Base-by-base conservation (phyloP, 345 rosid genomes). In the Euphorbia tirucalli region DNA sequence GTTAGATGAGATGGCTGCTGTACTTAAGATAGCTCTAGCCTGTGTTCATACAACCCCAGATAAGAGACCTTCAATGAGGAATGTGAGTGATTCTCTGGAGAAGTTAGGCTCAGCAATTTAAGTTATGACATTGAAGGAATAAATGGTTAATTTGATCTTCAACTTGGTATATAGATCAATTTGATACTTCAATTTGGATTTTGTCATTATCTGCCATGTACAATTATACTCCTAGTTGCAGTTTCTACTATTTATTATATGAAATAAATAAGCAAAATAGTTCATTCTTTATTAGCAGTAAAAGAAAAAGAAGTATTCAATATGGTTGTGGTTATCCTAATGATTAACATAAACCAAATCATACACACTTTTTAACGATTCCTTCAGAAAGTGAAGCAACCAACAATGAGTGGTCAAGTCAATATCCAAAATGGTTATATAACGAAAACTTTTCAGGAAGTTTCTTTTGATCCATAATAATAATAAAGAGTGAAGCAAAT, bases 51-150 rank as follows among this genome's bases (percentile, higher is more conserved):
- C 16, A 11, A 78, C 39, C 50, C 75, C 81, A 32, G 75, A 65
- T 15, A 74, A 65, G 66, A 78, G 81, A 65, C 81, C 81, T 21
- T 49, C 75, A 15, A 78, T 78, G 78, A 74, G 71, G 60, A 58
- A 49, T 70, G 78, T 74, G 3, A 48, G 68, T 59, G 68, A 73
- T 49, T 43, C 67, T 59, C 52, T 78, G 72, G 78, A 66, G 41
- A 61, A 44, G 60, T 41, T 70, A 64, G 32, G 27, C n/a, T 37
- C 41, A 3, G 41, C 3, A 37, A 37, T 37, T n/a, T n/a, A n/a
- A n/a, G n/a, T n/a, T n/a, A n/a, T n/a, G n/a, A n/a, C n/a, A n/a
- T n/a, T n/a, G n/a, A n/a, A n/a, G n/a, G n/a, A n/a, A n/a, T n/a
- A n/a, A n/a, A n/a, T n/a, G 41, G 41, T 8, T 37, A 3, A 37